These are phyloP conservation scores for Aspergillus kassunensis DNA, from an alignment of 495 filamentous ascomycete genomes.

Conservation along the genomic window DNA sequence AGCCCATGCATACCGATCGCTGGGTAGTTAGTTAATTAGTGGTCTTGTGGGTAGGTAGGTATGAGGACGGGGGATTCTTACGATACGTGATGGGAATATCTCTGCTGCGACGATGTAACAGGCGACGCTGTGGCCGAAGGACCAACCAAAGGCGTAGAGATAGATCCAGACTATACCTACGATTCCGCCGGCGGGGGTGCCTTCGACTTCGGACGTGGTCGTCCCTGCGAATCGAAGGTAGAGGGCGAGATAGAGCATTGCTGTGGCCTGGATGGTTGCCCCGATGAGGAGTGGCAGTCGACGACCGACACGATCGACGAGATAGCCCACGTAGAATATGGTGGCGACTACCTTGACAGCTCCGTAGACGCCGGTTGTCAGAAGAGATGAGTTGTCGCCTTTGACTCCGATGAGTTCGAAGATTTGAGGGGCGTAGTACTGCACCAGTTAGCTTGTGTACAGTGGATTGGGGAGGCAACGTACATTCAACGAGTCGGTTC, in stretches of 20 bases:
- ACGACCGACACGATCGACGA: conserved; percentile 52
- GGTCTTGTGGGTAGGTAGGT: too few relatives aligned
- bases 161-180: conserved; percentile 62
- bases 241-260: conserved; percentile 66
- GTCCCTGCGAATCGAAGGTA: conserved; percentile 47
- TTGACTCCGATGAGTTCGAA: conserved; percentile 36
- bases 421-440: conserved; percentile 43
- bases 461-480: not conserved
- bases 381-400: conserved; percentile 29
- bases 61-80: conserved; percentile 3
- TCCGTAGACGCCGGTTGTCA: conserved; percentile 43
- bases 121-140: conserved; percentile 25
- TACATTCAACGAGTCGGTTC: conserved; percentile 34
- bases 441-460: not conserved
- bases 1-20: conserved; percentile 13
- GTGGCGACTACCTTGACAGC: conserved; percentile 47
- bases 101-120: conserved; percentile 26
- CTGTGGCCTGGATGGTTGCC: conserved; percentile 56
- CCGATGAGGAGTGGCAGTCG: conserved; percentile 56
- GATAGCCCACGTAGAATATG: conserved; percentile 51
- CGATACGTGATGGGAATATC: conserved; percentile 25
- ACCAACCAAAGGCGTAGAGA: conserved; percentile 54
- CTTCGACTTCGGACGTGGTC: conserved; percentile 36
- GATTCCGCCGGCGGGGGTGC: conserved; percentile 41
- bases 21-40: not conserved